Conservation (phyloP, 495 filamentous ascomycete genomes). For the Patellaria atrata region DNA sequence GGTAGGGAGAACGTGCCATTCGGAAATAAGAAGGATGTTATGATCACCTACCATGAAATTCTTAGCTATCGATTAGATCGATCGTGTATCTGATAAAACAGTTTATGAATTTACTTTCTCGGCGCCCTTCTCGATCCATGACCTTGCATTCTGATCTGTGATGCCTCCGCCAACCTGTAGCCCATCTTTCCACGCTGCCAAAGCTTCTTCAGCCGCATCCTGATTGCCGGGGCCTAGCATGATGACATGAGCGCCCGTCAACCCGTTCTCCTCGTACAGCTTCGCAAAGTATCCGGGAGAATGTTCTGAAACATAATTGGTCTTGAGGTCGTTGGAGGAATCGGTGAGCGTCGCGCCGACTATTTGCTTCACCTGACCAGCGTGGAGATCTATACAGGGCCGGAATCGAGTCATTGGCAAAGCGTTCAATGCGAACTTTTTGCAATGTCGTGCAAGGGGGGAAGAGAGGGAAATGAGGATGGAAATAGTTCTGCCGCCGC, state of each 20-base stretch:
- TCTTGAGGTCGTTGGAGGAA: constrained; percentile 52
- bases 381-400: constrained; percentile 93
- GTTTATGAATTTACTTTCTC: constrained; percentile 53
- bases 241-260: constrained; percentile 81
- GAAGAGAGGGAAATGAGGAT: no score
- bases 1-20: constrained; percentile 60
- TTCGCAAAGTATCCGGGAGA: constrained; percentile 64
- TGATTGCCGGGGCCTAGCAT: constrained; percentile 86
- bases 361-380: constrained; percentile 94
- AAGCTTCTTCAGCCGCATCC: constrained; percentile 59
- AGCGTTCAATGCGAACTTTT: no score
- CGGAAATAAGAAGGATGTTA: constrained; percentile 78
- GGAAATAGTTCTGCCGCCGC: no score
- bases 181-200: constrained; percentile 57
- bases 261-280: constrained; percentile 58
- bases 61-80: constrained; percentile 5
- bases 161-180: constrained; percentile 90
- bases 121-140: constrained; percentile 79
- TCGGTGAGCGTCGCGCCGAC: constrained; percentile 80
- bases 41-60: constrained; percentile 59
- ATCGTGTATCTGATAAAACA: background rate
- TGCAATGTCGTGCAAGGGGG: constrained; percentile 1
- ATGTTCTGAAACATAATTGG: constrained; percentile 77
- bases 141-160: constrained; percentile 62
- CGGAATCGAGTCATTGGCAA: constrained; percentile 78